Evolutionary conservation across 164 flowering plant genomes (phyloP), one percentile per base, ranked within the genome.

Genomic region (Chimonanthus salicifolius): DNA sequence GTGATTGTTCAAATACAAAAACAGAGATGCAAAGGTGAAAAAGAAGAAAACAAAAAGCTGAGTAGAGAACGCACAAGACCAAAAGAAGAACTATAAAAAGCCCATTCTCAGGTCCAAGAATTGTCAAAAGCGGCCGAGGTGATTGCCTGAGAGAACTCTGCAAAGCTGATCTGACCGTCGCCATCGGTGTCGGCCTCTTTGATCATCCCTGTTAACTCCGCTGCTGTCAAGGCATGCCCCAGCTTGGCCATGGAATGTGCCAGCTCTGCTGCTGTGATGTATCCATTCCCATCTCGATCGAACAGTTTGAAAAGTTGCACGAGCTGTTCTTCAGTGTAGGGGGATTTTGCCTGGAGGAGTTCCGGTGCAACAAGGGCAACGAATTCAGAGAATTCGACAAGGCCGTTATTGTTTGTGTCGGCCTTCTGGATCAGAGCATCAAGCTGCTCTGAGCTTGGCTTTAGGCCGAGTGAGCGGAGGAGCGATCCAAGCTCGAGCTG

Each of bases 401-500:
- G 74, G 1, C 98, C 98, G 58, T 94, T 94, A 87, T 77, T 87
- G 80, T 94, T 94, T 0, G 79, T 87, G 60, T 94, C 97, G 0
- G 92, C 91, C 76, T 85, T 92, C 43, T 84, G 87, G 60, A 89
- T 87, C 58, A 94, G 79, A 4, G 83, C 69, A 0, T 94, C 92
- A 4, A 94, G 80, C 78, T 92, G 97, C 2, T 90, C 97, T 0
- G 84, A 49, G 75, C 94, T 90, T 1, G 94, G 95, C 70, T 88
- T 88, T 16, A 91, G 79, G 2, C 97, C 97, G 0, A 92, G 84
- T 0, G 98, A 85, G 18, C 98, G 85, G 18, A 94, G 79, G 3
- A 94, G 87, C 4, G 97, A 86, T 3, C 90, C 95, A n/a, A 94
- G 87, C 83, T 92, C 97, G 4, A 92, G 86, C 78, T 90, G 91